Percentiles rank a stretch among this genome's conserved stretches.
These are phyloP conservation scores for Sungouiella blattae DNA, from an alignment of 805 yeast species.

Conservation along the genomic window DNA sequence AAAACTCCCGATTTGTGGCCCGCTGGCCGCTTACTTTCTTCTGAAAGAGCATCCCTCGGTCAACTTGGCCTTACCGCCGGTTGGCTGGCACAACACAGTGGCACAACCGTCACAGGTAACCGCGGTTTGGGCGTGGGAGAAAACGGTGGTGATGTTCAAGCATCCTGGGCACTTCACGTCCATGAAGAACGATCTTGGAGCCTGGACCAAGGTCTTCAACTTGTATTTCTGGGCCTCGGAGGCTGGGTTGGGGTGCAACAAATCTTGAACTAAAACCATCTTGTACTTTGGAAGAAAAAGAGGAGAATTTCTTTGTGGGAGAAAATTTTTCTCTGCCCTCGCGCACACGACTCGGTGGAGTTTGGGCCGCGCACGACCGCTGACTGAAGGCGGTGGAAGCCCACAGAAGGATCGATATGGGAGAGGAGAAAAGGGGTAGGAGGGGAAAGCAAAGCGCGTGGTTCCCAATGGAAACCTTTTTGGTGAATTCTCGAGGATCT, in stretches of 20 bases:
- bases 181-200: slow-evolving; percentile 99
- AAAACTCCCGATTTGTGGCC: too few species aligned
- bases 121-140: slow-evolving; percentile 99
- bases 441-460: neutral
- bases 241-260: slow-evolving; percentile 95
- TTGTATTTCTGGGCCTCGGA: slow-evolving; percentile 96
- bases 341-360: slow-evolving; percentile 5
- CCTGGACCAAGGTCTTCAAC: slow-evolving; percentile 93
- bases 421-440: neutral
- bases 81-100: slow-evolving; percentile 96
- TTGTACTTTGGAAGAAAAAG: slow-evolving; percentile 7
- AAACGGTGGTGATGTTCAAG: slow-evolving; percentile 97
- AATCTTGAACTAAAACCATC: slow-evolving; percentile 97
- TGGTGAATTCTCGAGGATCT: too few species aligned
- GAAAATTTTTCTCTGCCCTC: slow-evolving; percentile 6
- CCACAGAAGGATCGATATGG: too few species aligned
- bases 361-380: slow-evolving; percentile 7
- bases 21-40: slow-evolving; percentile 72
- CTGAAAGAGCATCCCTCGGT: slow-evolving; percentile 99
- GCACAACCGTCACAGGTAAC: slow-evolving; percentile 99
- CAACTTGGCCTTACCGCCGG: slow-evolving; percentile 99
- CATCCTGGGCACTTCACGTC: slow-evolving; percentile 99
- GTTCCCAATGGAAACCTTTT: too few species aligned
- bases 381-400: slow-evolving; percentile 1
- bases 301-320: slow-evolving; percentile 4